Percentiles rank a stretch among this genome's conserved stretches.
Evolutionary conservation across 176 grass and related monocot species (phyloP).

Genomic region (Leersia perrieri): DNA sequence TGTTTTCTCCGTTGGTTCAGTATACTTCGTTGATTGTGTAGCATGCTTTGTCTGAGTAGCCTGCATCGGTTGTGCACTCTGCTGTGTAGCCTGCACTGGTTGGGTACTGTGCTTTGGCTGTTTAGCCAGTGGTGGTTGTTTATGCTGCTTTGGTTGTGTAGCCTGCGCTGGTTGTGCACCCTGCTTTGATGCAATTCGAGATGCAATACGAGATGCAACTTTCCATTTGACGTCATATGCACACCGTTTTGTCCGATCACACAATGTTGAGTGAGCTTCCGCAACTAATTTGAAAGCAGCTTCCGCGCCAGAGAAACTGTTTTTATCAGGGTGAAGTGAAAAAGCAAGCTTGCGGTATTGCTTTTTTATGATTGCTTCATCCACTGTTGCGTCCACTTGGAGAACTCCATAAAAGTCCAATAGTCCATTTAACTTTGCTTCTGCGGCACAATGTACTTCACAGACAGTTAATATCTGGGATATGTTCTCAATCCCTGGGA

Average conservation of each 20-base stretch:
- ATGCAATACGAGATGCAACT: neutral
- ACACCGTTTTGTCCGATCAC: constrained; percentile 56
- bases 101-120: neutral
- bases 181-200: constrained; percentile 10
- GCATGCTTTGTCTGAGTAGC: constrained; percentile 16
- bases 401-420: constrained; percentile 70
- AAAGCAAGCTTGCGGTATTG: constrained; percentile 77
- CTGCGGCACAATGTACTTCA: constrained; percentile 75
- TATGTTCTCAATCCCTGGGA: constrained; percentile 71
- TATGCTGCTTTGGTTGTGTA: neutral
- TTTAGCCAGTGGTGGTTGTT: neutral
- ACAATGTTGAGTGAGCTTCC: constrained; percentile 77
- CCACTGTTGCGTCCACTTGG: constrained; percentile 50
- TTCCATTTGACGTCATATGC: constrained; percentile 70
- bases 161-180: neutral
- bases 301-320: constrained; percentile 64
- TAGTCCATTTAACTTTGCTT: constrained; percentile 43
- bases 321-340: constrained; percentile 89
- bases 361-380: constrained; percentile 65
- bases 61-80: neutral
- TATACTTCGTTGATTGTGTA: constrained; percentile 17
- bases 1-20: constrained; percentile 17
- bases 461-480: constrained; percentile 67
- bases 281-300: constrained; percentile 78
- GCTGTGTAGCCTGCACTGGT: neutral